Base-by-base conservation (phyloP, 345 rosid species). In the Microthlaspi erraticum region DNA sequence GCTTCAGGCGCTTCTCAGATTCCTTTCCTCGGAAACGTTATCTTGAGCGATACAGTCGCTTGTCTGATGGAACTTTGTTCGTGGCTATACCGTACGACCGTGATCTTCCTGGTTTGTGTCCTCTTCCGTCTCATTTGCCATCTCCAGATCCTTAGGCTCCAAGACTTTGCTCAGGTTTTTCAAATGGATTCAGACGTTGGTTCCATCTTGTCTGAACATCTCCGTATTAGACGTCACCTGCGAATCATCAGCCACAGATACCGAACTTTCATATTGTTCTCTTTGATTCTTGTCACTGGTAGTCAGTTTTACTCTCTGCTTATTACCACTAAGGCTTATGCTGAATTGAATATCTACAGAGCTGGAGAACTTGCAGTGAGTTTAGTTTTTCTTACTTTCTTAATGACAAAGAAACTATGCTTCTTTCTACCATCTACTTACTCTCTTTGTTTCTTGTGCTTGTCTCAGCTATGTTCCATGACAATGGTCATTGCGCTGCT, bases 321-420 rank as follows among this genome's bases (percentile, higher is more conserved):
- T 10, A 80, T 81, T 44, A 91, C 96, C 19, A 91, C 94, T 2
- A 88, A 82, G 81, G 41, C 87, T 6, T 29, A 57, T 37, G 79
- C 96, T 61, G 77, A 67, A 3, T 70, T 89, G 36, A 87, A 86
- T 66, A 38, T 89, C 55, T 87, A 80, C 60, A 75, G 75, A 74
- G 86, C 95, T 60, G 97, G 97, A 78, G 99, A 93, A 74, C 89
- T 93, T 3, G 96, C 96, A 45, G 97, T 94, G 73, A 69, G 83
- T 72, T 32, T 62, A 62, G 49, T 44, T 66, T 10, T 33, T 46
- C n/a, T 48, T 9, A 36, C 57, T 17, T 63, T 12, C 16, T 41
- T n/a, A n/a, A 9, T 9, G n/a, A n/a, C n/a, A n/a, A n/a, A n/a
- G n/a, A n/a, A n/a, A n/a, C n/a, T n/a, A 16, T 72, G 60, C 42